These are phyloP conservation scores for Phytophthora crassamura DNA, from an alignment of 352 stramenopile species.

Conservation along the genomic window DNA sequence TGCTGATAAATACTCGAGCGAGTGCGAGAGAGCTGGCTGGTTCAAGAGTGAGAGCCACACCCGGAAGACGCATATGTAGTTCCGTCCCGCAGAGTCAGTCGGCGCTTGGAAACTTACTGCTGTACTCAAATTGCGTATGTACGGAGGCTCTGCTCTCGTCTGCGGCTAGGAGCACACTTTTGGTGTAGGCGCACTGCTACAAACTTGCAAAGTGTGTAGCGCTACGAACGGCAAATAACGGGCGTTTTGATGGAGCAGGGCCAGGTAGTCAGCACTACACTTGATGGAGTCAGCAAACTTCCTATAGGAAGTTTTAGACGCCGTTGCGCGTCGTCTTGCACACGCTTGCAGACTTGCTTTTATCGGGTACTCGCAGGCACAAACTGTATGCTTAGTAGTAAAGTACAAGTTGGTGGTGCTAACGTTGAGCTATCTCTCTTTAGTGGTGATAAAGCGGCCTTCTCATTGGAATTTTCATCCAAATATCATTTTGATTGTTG, in stretches of 20 bases:
- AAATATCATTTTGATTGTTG: no score
- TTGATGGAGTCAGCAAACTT: no score
- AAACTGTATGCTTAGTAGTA: no score
- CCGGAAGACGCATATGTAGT: slow-evolving; percentile 10
- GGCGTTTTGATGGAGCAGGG: slow-evolving; percentile 5
- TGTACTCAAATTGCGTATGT: slow-evolving; percentile 21
- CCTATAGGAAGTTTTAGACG: no score
- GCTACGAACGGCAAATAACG: slow-evolving; percentile 8
- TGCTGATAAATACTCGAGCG: slow-evolving; percentile 6
- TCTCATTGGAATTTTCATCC: no score
- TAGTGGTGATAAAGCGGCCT: no score
- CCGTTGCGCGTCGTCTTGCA: no score
- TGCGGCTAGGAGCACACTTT: slow-evolving; percentile 6
- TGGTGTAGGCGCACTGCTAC: slow-evolving; percentile 11
- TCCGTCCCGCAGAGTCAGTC: slow-evolving; percentile 8
- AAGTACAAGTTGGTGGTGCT: no score
- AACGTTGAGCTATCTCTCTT: no score
- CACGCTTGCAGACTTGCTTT: no score
- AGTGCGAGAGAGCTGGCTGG: not conserved
- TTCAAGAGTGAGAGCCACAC: slow-evolving; percentile 14
- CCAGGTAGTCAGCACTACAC: no score
- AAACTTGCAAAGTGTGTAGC: slow-evolving; percentile 5
- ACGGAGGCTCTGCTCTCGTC: slow-evolving; percentile 12
- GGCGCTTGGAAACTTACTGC: slow-evolving; percentile 3
- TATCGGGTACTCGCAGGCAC: no score